Evolutionary conservation across 2,329 filamentous ascomycete genomes (phyloP).

Genomic region (Diaporthe caulivora): DNA sequence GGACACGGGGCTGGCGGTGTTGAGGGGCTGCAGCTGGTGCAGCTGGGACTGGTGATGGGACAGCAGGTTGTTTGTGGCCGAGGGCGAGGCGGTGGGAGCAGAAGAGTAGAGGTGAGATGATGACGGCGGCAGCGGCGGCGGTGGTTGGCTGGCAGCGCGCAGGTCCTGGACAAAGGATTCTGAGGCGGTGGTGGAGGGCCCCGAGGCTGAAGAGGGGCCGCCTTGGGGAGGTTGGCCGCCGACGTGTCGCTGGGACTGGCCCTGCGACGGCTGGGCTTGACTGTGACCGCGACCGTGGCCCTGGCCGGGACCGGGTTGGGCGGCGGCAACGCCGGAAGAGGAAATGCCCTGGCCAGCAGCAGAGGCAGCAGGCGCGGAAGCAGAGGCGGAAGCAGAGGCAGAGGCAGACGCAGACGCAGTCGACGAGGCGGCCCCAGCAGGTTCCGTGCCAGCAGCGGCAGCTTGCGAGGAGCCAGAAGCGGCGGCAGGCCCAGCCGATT

Average conservation of each 20-base stretch:
- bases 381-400: neutral
- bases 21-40: conserved; percentile 42
- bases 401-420: conserved; percentile 5
- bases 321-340: conserved; percentile 39
- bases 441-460: conserved; percentile 2
- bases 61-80: conserved; percentile 26
- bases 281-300: conserved; percentile 24
- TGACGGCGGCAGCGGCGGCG: conserved; percentile 37
- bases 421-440: conserved; percentile 29
- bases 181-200: conserved; percentile 50
- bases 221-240: conserved; percentile 38
- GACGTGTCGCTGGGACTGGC: conserved; percentile 45
- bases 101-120: conserved; percentile 44
- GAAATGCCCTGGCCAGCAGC: conserved; percentile 35
- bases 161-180: conserved; percentile 43
- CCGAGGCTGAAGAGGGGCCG: conserved; percentile 44
- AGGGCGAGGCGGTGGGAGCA: conserved; percentile 38
- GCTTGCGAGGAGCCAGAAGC: conserved; percentile 21
- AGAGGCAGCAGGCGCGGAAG: neutral
- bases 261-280: conserved; percentile 40
- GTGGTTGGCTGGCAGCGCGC: conserved; percentile 38
- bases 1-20: conserved; percentile 45
- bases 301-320: conserved; percentile 46
- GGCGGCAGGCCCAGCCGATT: conserved; percentile 44
- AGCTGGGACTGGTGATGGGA: conserved; percentile 32